Evolutionary conservation across 1,284 basidiomycete species (phyloP), one percentile per base, ranked within the genome.

Genomic region (Ganoderma multipileum): DNA sequence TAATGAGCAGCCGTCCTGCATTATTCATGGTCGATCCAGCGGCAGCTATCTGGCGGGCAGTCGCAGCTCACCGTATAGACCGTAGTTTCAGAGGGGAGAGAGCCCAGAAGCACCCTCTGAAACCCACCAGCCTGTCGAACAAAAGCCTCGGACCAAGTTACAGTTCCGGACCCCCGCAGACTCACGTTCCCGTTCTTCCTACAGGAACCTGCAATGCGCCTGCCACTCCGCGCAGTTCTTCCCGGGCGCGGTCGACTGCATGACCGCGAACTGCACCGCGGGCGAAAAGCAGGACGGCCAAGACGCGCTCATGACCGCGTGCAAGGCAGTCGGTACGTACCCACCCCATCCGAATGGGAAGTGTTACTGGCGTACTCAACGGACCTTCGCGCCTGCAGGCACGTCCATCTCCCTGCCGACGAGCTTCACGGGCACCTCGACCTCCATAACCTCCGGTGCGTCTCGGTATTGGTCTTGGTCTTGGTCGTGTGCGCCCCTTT

Each of bases 191-290:
- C 36, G 11, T 16, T 30, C 8, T 28, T 20, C 26, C 11, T 23
- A n/a, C 28, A 75, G 72, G 26, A 67, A 72, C 61, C 61, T 73
- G 42, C 64, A 38, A 20, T 74, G 74, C 60, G 68, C 72, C 23
- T 75, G 74, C 54, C 72, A 72, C 33, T 67, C 68, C 2, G 58
- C 67, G 20, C 62, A 71, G 12, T 75, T 75, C 67, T 54, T 73
- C 54, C 66, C 71, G 2, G 66, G 66, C 33, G 69, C 72, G 12
- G 68, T 73, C 41, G 64, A 68, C 57, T 75, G 74, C 65, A 72
- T 75, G 71, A 65, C 65, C 41, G 47, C 61, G 7, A 66, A 66
- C 30, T 75, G 74, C 64, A 64, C 64, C 16, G 39, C 70, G 4
- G 61, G 57, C 12, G 74, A 73, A 28, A 69, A 69, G 33, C 62